Percentiles rank a stretch among this genome's conserved stretches.
Conservation (phyloP, 2,329 filamentous ascomycete species). For the Sarocladium brachiariae region DNA sequence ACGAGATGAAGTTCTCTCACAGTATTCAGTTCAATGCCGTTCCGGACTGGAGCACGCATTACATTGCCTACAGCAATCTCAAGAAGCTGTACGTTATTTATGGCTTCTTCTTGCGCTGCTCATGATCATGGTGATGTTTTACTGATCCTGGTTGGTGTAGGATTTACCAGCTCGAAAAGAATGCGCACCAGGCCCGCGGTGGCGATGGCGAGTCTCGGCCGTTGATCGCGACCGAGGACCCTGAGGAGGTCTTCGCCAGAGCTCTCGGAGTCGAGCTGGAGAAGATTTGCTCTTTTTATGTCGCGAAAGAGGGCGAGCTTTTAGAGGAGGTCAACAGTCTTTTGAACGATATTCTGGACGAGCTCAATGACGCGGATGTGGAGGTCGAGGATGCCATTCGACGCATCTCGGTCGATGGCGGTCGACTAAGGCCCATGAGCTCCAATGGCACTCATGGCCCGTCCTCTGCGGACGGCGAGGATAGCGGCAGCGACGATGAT, state of each 20-base stretch:
- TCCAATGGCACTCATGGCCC: conserved; percentile 36
- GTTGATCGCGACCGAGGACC: conserved; percentile 65
- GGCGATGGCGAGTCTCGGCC: conserved; percentile 80
- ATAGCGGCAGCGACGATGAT: conserved; percentile 58
- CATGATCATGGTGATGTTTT: background rate
- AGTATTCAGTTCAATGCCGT: conserved; percentile 99
- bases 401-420: conserved; percentile 23
- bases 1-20: conserved; percentile 99
- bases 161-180: conserved; percentile 92
- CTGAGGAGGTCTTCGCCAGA: conserved; percentile 73
- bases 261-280: conserved; percentile 85
- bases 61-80: conserved; percentile 96
- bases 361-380: conserved; percentile 47
- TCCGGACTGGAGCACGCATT: conserved; percentile 98
- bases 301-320: conserved; percentile 82
- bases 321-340: conserved; percentile 72
- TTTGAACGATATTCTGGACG: conserved; percentile 64
- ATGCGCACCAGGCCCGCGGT: conserved; percentile 55
- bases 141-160: conserved; percentile 36
- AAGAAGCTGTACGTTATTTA: conserved; percentile 77
- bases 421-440: conserved; percentile 25
- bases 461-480: conserved; percentile 53
- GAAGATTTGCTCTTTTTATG: conserved; percentile 89
- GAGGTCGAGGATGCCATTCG: conserved; percentile 28
- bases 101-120: background rate